phyloP scores from a whole-genome alignment of 441 rosid genomes.

The Adansonia rubrostipa region DNA sequence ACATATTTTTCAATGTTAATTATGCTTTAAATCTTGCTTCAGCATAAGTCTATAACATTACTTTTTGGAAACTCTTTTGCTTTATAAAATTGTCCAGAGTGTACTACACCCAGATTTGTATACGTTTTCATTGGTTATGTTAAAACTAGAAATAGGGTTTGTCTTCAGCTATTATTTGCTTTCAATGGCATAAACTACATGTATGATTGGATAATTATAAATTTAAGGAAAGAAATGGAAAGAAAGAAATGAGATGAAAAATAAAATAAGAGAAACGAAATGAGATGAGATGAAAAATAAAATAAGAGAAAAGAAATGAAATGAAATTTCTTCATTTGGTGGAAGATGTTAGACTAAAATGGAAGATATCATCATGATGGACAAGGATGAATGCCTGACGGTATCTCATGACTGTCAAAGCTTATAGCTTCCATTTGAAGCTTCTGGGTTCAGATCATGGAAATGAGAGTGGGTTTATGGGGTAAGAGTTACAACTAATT shows the following conservation, averaged over 20 bases:
- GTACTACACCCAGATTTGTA: constrained; percentile 7
- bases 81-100: neutral
- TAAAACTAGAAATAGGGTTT: neutral
- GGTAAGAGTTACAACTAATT: neutral
- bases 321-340: neutral
- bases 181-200: neutral
- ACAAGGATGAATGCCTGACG: neutral
- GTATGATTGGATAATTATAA: neutral
- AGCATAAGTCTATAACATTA: neutral
- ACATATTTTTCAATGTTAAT: neutral
- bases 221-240: too few relatives aligned
- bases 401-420: neutral
- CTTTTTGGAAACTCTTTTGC: neutral
- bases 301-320: neutral
- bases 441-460: neutral
- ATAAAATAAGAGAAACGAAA: too few relatives aligned
- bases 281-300: neutral
- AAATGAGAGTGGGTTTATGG: too few relatives aligned
- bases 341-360: too few relatives aligned
- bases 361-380: neutral
- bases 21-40: neutral
- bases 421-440: neutral
- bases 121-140: neutral
- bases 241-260: neutral
- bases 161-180: neutral